Evolutionary conservation across 106 monocot genomes (phyloP), one percentile per base, ranked within the genome.

Genomic region (Apostasia shenzhenica): DNA sequence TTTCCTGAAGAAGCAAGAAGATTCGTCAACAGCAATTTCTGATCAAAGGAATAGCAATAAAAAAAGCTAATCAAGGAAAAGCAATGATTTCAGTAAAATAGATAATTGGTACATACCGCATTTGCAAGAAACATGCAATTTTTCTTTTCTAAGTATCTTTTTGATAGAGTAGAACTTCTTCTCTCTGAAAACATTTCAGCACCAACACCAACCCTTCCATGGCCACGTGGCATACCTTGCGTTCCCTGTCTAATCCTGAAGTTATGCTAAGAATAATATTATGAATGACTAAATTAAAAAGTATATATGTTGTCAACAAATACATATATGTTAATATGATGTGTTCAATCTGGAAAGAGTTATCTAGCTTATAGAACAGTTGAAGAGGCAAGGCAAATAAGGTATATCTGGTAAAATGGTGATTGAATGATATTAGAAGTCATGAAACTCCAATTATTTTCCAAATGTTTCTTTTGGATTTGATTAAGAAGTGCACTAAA

Each of bases 1-100:
- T 48, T 41, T 75, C 81, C 84, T 85, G 80, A 48, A 70, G 7
- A 66, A 83, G 61, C 53, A 72, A n/a, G 44, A 6, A n/a, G 26
- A 79, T 52, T 26, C 54, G 60, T 57, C n/a, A 59, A 4, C 3
- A 26, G 9, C 73, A 68, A 54, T 42, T 40, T 14, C 59, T 59
- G 2, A 53, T 61, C 11, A 51, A 2, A 38, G 50, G 12, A 12
- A 57, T 10, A 10, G 3, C 11, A 54, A 43, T 14, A 1, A 39
- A 10, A 60, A 13, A 1, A 67, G 10, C 12, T n/a, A 14, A 5
- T 26, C 8, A 10, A 53, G 48, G 47, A 73, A 62, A 70, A 40
- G 13, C 13, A 26, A 47, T 55, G 4, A 67, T 14, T 37, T 40
- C n/a, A 54, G 39, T 6, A 45, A 11, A 46, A 42, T 41, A 50